These are phyloP conservation scores for Gardenia jasminoides DNA, from an alignment of 257 asterid genomes.

Conservation along the genomic window DNA sequence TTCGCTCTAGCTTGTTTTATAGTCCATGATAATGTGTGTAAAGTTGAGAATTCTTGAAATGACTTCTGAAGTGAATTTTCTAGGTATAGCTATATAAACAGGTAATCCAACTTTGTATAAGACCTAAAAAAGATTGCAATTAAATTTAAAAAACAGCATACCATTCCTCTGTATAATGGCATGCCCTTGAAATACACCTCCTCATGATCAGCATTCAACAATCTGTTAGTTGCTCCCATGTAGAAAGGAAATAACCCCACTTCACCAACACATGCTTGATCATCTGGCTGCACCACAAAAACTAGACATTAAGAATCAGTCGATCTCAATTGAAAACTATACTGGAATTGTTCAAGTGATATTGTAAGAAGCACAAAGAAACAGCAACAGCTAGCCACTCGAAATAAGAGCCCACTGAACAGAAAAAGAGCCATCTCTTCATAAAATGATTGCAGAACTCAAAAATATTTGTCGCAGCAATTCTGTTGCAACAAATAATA, in stretches of 20 bases:
- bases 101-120: not conserved
- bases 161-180: conserved; percentile 83
- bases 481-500: not conserved
- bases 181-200: conserved; percentile 86
- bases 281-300: conserved; percentile 56
- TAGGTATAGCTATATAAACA: not conserved
- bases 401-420: not conserved
- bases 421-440: no score
- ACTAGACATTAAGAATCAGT: not conserved
- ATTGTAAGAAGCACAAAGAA: not conserved
- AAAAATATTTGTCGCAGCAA: not conserved
- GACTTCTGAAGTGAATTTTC: not conserved
- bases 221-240: conserved; percentile 78
- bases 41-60: no score
- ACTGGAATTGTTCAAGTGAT: not conserved
- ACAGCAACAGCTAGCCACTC: not conserved
- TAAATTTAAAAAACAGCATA: conserved; percentile 23
- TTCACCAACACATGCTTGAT: conserved; percentile 80
- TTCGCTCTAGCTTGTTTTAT: not conserved
- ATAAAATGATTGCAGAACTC: not conserved
- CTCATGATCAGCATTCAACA: conserved; percentile 86
- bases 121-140: not conserved
- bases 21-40: not conserved
- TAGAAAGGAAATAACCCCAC: conserved; percentile 69
- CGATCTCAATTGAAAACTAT: not conserved